Evolutionary conservation across 163 green algal genomes (phyloP).

Genomic region (Scenedesmus sp.): DNA sequence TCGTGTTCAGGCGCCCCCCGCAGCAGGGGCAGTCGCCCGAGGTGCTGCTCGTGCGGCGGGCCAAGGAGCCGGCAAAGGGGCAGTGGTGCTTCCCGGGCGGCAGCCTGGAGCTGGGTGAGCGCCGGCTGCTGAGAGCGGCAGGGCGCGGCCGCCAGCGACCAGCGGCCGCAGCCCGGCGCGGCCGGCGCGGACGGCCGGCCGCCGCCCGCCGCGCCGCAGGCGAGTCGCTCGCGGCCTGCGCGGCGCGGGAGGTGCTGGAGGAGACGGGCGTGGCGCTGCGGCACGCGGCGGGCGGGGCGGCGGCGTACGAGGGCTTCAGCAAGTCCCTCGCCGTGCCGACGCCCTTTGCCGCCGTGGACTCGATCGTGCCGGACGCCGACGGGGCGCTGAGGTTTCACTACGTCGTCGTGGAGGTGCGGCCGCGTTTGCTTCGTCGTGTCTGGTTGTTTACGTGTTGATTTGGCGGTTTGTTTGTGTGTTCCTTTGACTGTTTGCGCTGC

Average conservation of each 20-base stretch:
- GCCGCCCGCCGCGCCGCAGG: too few relatives aligned
- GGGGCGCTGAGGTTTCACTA: conserved; percentile 58
- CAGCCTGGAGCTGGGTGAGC: conserved; percentile 69
- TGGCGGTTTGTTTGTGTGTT: too few relatives aligned
- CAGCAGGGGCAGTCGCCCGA: conserved; percentile 14
- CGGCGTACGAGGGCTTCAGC: conserved; percentile 42
- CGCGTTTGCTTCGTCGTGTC: not conserved
- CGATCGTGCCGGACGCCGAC: conserved; percentile 39
- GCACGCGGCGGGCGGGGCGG: not conserved
- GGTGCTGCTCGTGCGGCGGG: conserved; percentile 68
- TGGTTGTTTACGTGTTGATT: too few relatives aligned
- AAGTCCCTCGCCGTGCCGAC: conserved; percentile 46
- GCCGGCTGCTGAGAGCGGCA: not conserved
- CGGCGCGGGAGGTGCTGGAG: conserved; percentile 61
- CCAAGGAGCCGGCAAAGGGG: conserved; percentile 69
- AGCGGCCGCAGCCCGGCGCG: not conserved
- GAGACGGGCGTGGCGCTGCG: conserved; percentile 58
- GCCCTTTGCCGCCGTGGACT: conserved; percentile 63
- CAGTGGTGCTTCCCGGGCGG: conserved; percentile 73
- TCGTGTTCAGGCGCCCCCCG: conserved; percentile 50
- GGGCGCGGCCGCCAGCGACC: not conserved
- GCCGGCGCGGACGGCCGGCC: too few relatives aligned
- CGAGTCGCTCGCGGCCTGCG: conserved; percentile 62
- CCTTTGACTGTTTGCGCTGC: too few relatives aligned
- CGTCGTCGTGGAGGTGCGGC: conserved; percentile 60